Conservation (phyloP, 768 basidiomycete species). For the Suillus ampliporus region DNA sequence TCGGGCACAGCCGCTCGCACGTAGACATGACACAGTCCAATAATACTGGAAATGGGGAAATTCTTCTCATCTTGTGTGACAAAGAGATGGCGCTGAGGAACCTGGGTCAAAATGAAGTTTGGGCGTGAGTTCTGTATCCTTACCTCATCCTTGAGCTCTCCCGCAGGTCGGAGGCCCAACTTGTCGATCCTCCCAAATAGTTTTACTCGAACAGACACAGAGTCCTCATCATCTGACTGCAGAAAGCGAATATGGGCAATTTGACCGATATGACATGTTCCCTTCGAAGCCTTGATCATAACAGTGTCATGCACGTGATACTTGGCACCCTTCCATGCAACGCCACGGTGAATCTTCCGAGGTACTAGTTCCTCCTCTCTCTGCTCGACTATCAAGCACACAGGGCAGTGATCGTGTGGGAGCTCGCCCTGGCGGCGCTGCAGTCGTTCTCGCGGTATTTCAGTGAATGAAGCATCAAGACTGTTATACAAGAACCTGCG, state of each 20-base stretch:
- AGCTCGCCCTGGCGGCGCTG: conserved; percentile 7
- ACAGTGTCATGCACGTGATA: conserved; percentile 73
- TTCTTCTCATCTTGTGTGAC: conserved; percentile 53
- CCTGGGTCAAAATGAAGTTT: not conserved
- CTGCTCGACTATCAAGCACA: conserved; percentile 47
- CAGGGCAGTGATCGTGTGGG: conserved; percentile 59
- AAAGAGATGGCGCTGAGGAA: conserved; percentile 62
- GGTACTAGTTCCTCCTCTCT: conserved; percentile 37
- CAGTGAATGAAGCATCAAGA: conserved; percentile 49
- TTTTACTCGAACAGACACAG: conserved; percentile 38
- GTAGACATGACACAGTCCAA: conserved; percentile 56
- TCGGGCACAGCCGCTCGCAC: conserved; percentile 38
- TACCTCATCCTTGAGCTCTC: conserved; percentile 63
- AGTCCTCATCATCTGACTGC: conserved; percentile 20
- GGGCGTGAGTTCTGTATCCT: conserved; percentile 10
- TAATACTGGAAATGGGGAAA: conserved; percentile 44
- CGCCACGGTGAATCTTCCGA: conserved; percentile 42
- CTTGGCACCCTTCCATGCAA: conserved; percentile 49
- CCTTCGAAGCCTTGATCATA: conserved; percentile 50
- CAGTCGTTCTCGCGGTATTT: conserved; percentile 40
- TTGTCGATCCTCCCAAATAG: conserved; percentile 58
- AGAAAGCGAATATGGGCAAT: conserved; percentile 40
- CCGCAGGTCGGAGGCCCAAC: conserved; percentile 40
- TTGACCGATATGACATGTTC: conserved; percentile 63
- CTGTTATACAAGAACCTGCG: conserved; percentile 58